Evolutionary conservation across 495 filamentous ascomycete species (phyloP).

Genomic region (Annulohypoxylon maeteangense): DNA sequence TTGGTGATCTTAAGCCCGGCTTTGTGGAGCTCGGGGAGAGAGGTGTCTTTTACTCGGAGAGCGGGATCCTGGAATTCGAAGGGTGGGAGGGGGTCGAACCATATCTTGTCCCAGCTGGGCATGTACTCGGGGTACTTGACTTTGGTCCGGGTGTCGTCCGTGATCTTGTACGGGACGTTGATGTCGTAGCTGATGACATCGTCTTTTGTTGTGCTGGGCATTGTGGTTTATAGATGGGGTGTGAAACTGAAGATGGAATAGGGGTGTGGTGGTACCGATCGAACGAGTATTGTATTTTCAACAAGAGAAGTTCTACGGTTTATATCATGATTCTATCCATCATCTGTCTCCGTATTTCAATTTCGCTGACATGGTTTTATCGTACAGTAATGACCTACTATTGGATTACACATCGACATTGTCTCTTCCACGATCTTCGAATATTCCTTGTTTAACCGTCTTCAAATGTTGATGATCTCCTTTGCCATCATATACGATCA

Average conservation of each 20-base stretch:
- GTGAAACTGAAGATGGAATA: too few relatives aligned
- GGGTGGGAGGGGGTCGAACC: not conserved
- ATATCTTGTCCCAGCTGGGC: not conserved
- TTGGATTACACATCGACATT: not conserved
- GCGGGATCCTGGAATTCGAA: slow-evolving; percentile 1
- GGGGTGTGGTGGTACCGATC: not conserved
- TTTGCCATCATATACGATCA: not conserved
- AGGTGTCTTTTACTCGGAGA: not conserved
- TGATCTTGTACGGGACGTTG: slow-evolving; percentile 4
- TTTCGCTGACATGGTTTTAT: not conserved
- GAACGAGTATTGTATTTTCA: not conserved
- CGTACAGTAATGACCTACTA: not conserved
- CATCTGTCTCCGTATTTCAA: not conserved
- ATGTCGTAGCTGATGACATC: slow-evolving; percentile 9
- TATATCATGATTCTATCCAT: not conserved
- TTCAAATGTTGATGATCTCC: not conserved
- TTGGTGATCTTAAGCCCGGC: not conserved
- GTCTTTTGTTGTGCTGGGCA: slow-evolving; percentile 2
- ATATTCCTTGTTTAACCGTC: not conserved
- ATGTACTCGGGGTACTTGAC: slow-evolving; percentile 2
- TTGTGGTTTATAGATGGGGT: not conserved
- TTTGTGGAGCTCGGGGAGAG: not conserved
- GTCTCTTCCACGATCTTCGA: not conserved
- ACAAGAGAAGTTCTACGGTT: not conserved
- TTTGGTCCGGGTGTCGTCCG: slow-evolving; percentile 1